Percentiles rank a stretch among this genome's conserved stretches.
These are phyloP conservation scores for Volvox carteri DNA, from an alignment of 163 green algal species.

Conservation along the genomic window DNA sequence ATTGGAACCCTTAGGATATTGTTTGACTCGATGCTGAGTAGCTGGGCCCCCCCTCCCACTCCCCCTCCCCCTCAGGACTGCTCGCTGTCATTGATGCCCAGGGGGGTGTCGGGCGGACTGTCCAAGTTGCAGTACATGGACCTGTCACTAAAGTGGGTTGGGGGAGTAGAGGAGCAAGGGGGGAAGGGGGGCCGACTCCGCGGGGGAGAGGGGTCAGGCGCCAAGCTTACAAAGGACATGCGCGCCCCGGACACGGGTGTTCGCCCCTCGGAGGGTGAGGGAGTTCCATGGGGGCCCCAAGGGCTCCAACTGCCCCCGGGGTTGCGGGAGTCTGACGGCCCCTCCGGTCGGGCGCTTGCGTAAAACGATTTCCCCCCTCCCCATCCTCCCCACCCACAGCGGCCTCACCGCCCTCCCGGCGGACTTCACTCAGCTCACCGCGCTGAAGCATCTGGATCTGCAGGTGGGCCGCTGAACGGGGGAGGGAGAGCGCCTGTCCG, in stretches of 20 bases:
- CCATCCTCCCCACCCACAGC: not conserved
- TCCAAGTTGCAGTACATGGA: conserved; percentile 26
- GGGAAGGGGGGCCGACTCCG: not conserved
- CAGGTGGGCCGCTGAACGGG: too few species aligned
- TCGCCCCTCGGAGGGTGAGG: too few species aligned
- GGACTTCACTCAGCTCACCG: conserved; percentile 29
- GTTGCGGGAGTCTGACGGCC: too few species aligned
- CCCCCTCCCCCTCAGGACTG: conserved; percentile 49
- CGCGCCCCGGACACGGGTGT: too few species aligned
- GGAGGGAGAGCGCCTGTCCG: too few species aligned
- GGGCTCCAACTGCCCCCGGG: too few species aligned
- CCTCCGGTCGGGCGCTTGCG: too few species aligned
- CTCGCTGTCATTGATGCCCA: conserved; percentile 28
- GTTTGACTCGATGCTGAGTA: too few species aligned
- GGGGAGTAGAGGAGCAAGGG: not conserved
- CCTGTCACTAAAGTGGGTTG: conserved; percentile 41
- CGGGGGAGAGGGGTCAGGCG: not conserved
- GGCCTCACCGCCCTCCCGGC: conserved; percentile 27
- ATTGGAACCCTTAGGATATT: too few species aligned
- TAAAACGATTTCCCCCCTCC: not conserved
- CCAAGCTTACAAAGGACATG: too few species aligned
- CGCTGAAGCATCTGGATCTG: conserved; percentile 44
- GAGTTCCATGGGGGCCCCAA: too few species aligned
- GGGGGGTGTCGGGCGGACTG: conserved; percentile 9
- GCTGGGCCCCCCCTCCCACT: too few species aligned